Percentiles rank a stretch among this genome's conserved stretches.
Evolutionary conservation across 2,329 filamentous ascomycete genomes (phyloP).

Genomic region (Endothia cerciana): DNA sequence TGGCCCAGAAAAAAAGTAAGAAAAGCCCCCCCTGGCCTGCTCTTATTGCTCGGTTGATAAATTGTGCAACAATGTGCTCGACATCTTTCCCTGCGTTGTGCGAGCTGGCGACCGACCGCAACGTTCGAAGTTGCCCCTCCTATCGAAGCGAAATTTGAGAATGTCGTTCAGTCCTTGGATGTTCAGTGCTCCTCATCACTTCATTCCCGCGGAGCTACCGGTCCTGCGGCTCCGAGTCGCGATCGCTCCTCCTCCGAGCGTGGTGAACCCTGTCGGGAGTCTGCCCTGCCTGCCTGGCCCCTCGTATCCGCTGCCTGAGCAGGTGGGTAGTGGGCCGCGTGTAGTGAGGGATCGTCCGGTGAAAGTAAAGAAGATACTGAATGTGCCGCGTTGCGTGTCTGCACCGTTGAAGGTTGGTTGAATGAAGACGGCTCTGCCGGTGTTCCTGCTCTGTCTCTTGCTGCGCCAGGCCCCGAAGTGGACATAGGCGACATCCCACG

Average conservation of each 20-base stretch:
- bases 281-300: constrained; percentile 34
- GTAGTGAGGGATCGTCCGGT: constrained; percentile 43
- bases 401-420: constrained; percentile 29
- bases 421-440: constrained; percentile 35
- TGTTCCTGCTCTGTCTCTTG: constrained; percentile 38
- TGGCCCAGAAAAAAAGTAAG: not conserved
- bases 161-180: constrained; percentile 29
- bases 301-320: constrained; percentile 35
- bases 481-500: constrained; percentile 44
- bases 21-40: constrained; percentile 2
- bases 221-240: constrained; percentile 40
- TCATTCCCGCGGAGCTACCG: constrained; percentile 38
- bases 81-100: not conserved
- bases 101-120: not conserved
- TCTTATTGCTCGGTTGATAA: not conserved
- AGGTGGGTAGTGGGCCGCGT: constrained; percentile 32
- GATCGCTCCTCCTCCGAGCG: constrained; percentile 41
- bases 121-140: constrained; percentile 8
- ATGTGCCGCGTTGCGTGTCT: constrained; percentile 43
- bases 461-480: constrained; percentile 37
- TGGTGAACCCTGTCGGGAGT: constrained; percentile 40
- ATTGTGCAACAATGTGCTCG: constrained; percentile 12
- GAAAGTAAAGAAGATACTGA: constrained; percentile 50
- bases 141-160: not conserved
- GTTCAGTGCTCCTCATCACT: constrained; percentile 37